Percentiles rank a stretch among this genome's conserved stretches.
phyloP scores from a whole-genome alignment of 768 basidiomycete species.

The Pleurotus giganteus region DNA sequence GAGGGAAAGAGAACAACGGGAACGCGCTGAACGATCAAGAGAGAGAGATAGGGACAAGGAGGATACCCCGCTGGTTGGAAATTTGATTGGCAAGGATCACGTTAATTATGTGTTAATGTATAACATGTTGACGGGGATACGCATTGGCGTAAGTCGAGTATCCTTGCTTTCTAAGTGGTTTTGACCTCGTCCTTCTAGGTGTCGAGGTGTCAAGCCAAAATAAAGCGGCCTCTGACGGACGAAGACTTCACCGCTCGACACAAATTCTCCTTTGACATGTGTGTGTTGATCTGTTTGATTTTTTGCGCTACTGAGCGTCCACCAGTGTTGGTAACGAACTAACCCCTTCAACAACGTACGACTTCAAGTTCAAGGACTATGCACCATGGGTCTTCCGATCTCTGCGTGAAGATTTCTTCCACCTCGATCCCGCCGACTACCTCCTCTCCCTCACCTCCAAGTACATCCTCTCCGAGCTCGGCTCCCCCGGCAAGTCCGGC shows the following conservation, averaged over 20 bases:
- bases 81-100: constrained; percentile 97
- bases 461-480: constrained; percentile 97
- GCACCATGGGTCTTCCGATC: constrained; percentile 98
- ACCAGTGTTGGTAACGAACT: constrained; percentile 92
- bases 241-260: constrained; percentile 88
- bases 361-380: constrained; percentile 99
- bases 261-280: constrained; percentile 98
- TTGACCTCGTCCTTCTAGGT: constrained; percentile 50
- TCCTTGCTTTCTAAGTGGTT: constrained; percentile 8
- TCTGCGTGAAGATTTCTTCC: constrained; percentile 90
- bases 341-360: constrained; percentile 96
- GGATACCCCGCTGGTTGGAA: constrained; percentile 81
- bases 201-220: constrained; percentile 95
- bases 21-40: constrained; percentile 17
- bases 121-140: constrained; percentile 99
- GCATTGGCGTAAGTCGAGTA: constrained; percentile 76
- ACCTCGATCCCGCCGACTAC: constrained; percentile 96
- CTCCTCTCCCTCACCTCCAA: constrained; percentile 94
- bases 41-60: constrained; percentile 24
- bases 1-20: constrained; percentile 27
- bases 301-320: neutral
- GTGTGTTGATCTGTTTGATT: constrained; percentile 25
- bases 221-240: constrained; percentile 76
- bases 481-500: constrained; percentile 97
- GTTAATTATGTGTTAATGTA: constrained; percentile 99